A percentile compares a stretch with the other conserved stretches of the same genome.
These are phyloP conservation scores for Paraphoma chrysanthemicola DNA, from an alignment of 2,329 filamentous ascomycete species.

Conservation along the genomic window DNA sequence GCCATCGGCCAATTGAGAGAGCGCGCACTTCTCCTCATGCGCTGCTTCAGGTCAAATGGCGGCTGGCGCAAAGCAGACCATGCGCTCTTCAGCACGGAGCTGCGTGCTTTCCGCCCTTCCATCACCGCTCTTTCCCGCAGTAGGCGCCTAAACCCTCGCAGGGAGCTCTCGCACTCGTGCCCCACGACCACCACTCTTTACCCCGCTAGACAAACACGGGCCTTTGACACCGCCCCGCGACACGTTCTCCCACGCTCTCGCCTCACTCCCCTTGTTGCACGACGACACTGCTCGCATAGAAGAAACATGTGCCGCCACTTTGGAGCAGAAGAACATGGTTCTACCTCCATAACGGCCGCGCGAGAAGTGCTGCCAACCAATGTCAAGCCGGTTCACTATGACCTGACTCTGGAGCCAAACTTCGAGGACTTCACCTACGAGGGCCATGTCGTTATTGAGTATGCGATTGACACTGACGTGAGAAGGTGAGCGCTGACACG, in stretches of 20 bases:
- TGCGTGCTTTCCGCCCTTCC: constrained; percentile 11
- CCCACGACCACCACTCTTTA: constrained; percentile 35
- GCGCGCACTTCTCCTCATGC: constrained; percentile 32
- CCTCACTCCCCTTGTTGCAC: constrained; percentile 25
- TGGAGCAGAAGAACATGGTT: constrained; percentile 62
- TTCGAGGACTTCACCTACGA: constrained; percentile 87
- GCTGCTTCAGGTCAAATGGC: constrained; percentile 44
- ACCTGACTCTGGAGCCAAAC: constrained; percentile 89
- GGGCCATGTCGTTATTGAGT: constrained; percentile 83
- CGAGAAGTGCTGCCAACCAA: constrained; percentile 91
- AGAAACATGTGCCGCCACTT: constrained; percentile 75
- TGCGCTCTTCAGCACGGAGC: constrained; percentile 11
- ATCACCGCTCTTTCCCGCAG: constrained; percentile 31
- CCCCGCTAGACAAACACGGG: constrained; percentile 34
- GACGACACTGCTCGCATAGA: constrained; percentile 75
- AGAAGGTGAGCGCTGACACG: constrained; percentile 24
- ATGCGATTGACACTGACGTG: constrained; percentile 31
- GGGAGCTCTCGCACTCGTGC: constrained; percentile 33
- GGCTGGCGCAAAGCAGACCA: constrained; percentile 30
- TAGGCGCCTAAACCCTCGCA: constrained; percentile 24
- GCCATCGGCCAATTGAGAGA: constrained; percentile 29
- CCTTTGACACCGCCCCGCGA: constrained; percentile 31
- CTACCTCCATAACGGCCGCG: constrained; percentile 66
- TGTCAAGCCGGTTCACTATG: constrained; percentile 90
- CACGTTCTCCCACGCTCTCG: constrained; percentile 24